Evolutionary conservation across 495 filamentous ascomycete species (phyloP).

Genomic region (Lindgomyces ingoldianus): DNA sequence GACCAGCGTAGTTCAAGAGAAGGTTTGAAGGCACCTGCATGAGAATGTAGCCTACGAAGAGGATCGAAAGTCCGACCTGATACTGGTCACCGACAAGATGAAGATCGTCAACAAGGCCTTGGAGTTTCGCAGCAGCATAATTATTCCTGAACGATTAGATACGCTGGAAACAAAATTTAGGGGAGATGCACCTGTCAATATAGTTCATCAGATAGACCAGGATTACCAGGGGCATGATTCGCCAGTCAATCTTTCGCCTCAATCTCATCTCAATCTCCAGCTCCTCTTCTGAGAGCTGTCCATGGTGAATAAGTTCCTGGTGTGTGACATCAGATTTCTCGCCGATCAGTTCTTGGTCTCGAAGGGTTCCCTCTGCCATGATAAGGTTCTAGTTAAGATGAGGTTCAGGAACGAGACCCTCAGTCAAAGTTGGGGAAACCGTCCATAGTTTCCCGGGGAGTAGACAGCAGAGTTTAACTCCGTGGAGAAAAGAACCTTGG

Average conservation of each 20-base stretch:
- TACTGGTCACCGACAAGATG: constrained; percentile 19
- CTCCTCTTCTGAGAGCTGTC: constrained; percentile 51
- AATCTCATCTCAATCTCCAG: constrained; percentile 52
- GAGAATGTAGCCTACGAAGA: constrained; percentile 25
- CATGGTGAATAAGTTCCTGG: constrained; percentile 50
- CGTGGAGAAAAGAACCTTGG: too few species aligned
- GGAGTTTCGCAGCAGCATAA: constrained; percentile 49
- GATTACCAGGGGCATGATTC: constrained; percentile 60
- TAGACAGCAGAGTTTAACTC: too few species aligned
- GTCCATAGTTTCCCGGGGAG: too few species aligned
- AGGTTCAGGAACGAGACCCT: too few species aligned
- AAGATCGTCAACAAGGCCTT: constrained; percentile 25
- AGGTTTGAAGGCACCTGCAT: constrained; percentile 25
- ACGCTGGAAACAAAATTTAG: neutral
- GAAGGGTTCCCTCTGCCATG: neutral
- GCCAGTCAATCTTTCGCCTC: constrained; percentile 51
- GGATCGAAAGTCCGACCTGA: constrained; percentile 21
- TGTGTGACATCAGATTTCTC: constrained; percentile 47
- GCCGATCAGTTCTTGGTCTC: constrained; percentile 48
- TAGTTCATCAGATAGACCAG: constrained; percentile 61
- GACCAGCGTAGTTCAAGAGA: constrained; percentile 18
- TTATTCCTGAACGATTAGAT: constrained; percentile 51
- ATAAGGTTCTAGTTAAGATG: too few species aligned
- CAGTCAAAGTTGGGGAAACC: too few species aligned
- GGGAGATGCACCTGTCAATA: constrained; percentile 48